Evolutionary conservation across 2,329 filamentous ascomycete species (phyloP), one percentile per base, ranked within the genome.

Genomic region (Claviceps cyperi): DNA sequence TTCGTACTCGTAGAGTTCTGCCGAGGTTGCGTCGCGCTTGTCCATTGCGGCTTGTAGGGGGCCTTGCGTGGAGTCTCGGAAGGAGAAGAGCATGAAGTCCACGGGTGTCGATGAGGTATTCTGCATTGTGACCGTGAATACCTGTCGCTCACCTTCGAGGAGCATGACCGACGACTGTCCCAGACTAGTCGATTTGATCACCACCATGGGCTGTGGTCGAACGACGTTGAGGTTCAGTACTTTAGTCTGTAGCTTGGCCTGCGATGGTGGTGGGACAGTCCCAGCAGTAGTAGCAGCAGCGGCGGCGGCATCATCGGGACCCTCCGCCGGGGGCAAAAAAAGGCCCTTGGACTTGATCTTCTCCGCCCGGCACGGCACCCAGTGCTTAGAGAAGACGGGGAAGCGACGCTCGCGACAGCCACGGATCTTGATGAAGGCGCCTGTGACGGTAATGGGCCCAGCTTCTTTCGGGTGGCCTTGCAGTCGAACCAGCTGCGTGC

Each of bases 131-230:
- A 96, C 75, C 0, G 78, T 83, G 60, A 97, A 94, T 0, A 72
- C 71, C 57, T 81, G 83, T 21, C 77, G 78, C 65, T 98, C 91
- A 43, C 92, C 92, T 67, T 97, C 91, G 5, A 98, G 73, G 11
- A 98, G 76, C 89, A 95, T 96, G 37, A 95, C 71, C 9, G 88
- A 86, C 21, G 85, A 86, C 60, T 96, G 90, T 0, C 84, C 79
- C 1, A 96, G 73, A 13, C 84, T 87, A 3, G 83, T 84, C 7
- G 82, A 82, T 59, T 86, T 83, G 19, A 96, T 75, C 3, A 81
- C 69, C 3, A 97, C 70, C 3, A 86, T 68, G 5, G 92, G 92
- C 62, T 96, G 88, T 43, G 80, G 73, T 2, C 81, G 75, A 51
- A 96, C 89, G 22, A 94, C 86, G 48, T 78, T 87, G 41, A 94